Percentiles rank a stretch among this genome's conserved stretches.
These are phyloP conservation scores for Triticum monococcum DNA, from an alignment of 176 grass and related monocot genomes.

Conservation along the genomic window DNA sequence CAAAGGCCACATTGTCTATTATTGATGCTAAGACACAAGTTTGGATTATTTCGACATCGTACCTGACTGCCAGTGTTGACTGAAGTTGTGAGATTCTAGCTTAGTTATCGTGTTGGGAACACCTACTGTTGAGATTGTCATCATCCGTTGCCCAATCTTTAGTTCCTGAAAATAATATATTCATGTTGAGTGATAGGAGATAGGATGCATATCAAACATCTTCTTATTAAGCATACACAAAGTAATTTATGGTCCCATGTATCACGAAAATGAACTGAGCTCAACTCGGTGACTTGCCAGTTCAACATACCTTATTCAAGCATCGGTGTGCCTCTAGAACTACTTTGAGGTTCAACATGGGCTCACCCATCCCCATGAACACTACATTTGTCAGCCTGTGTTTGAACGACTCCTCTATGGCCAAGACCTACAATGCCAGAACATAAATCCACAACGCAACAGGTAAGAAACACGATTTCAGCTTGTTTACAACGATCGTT, in stretches of 20 bases:
- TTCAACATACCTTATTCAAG: constrained; percentile 69
- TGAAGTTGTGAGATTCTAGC: constrained; percentile 88
- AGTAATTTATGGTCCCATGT: neutral
- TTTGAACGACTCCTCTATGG: constrained; percentile 81
- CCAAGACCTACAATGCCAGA: constrained; percentile 57
- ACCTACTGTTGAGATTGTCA: constrained; percentile 95
- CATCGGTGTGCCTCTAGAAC: constrained; percentile 81
- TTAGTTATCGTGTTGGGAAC: constrained; percentile 93
- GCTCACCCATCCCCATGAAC: constrained; percentile 99
- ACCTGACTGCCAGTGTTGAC: constrained; percentile 93
- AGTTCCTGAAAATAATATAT: constrained; percentile 53
- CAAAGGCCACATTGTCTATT: neutral
- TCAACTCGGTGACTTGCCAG: neutral
- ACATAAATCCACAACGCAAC: neutral
- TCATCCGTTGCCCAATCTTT: constrained; percentile 97
- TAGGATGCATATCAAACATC: neutral
- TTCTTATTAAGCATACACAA: neutral
- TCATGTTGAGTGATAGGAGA: neutral
- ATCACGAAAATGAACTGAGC: neutral
- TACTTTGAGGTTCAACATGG: constrained; percentile 89
- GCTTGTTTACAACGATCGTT: neutral
- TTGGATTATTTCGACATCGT: neutral
- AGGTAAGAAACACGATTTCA: neutral
- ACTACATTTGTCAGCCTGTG: constrained; percentile 93
- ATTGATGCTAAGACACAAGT: neutral